Conservation (phyloP, 1,284 basidiomycete genomes). For the Neotropicomus parvogracilis region DNA sequence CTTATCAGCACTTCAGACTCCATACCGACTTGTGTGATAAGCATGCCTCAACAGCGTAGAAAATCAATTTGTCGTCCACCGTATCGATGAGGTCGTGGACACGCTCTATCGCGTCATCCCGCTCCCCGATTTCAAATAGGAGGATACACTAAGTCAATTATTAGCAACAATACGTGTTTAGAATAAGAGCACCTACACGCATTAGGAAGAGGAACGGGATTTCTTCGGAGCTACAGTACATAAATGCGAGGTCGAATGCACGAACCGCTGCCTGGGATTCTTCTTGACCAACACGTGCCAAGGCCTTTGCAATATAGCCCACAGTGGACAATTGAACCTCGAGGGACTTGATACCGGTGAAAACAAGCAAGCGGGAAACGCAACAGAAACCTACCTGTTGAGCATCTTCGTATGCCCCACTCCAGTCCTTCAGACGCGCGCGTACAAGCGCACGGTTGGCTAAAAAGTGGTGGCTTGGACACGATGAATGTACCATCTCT, state of each 20-base stretch:
- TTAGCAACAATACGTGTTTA: neutral
- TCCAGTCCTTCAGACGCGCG: constrained; percentile 1
- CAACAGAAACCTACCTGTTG: neutral
- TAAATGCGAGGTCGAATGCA: constrained; percentile 1
- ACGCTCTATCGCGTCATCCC: neutral
- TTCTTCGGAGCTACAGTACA: constrained; percentile 3
- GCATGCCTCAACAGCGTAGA: neutral
- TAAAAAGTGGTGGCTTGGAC: neutral
- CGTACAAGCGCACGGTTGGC: neutral
- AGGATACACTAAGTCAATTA: neutral
- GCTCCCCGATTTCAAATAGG: neutral
- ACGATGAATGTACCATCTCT: neutral
- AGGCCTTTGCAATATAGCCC: constrained; percentile 2
- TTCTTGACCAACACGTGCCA: neutral
- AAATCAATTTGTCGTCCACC: neutral
- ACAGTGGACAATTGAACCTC: neutral
- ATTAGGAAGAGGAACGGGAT: constrained; percentile 8
- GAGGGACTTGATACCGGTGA: constrained; percentile 1
- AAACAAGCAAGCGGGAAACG: neutral
- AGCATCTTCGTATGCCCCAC: neutral
- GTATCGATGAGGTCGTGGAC: neutral
- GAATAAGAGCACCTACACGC: constrained; percentile 3
- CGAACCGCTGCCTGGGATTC: neutral
- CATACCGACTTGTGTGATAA: neutral
- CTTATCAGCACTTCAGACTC: neutral